Evolutionary conservation across 2,329 filamentous ascomycete genomes (phyloP).

Genomic region (Elsinoe necatrix): DNA sequence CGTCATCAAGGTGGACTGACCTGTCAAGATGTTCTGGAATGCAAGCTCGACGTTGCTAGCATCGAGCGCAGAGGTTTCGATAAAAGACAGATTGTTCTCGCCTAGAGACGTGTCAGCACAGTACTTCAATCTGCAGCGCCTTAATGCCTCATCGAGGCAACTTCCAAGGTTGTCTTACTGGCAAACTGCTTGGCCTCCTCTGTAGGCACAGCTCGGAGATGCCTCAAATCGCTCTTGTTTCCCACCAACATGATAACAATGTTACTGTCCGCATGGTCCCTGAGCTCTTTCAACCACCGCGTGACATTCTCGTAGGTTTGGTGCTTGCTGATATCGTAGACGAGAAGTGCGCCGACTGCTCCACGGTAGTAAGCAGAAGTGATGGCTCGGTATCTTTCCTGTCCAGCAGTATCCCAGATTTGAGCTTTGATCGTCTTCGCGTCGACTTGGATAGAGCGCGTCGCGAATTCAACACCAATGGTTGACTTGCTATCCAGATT

Average conservation of each 20-base stretch:
- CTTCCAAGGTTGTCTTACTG: conserved; percentile 49
- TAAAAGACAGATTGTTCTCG: conserved; percentile 97
- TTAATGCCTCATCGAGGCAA: background rate
- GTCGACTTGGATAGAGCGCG: conserved; percentile 96
- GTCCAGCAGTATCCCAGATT: conserved; percentile 99
- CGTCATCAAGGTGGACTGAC: conserved; percentile 29
- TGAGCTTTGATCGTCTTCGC: conserved; percentile 99
- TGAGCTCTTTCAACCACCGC: conserved; percentile 96
- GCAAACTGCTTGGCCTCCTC: conserved; percentile 98
- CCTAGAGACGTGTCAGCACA: conserved; percentile 43
- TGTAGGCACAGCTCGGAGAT: conserved; percentile 90
- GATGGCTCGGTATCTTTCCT: conserved; percentile 98
- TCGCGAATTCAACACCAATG: conserved; percentile 98
- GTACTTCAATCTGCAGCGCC: background rate
- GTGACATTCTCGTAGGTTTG: conserved; percentile 99
- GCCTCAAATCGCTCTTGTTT: conserved; percentile 99
- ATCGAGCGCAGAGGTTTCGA: conserved; percentile 96
- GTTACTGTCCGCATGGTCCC: conserved; percentile 96
- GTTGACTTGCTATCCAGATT: conserved; percentile 99
- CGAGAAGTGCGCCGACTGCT: conserved; percentile 90
- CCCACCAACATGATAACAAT: conserved; percentile 99
- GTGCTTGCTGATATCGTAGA: conserved; percentile 99
- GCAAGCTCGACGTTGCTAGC: conserved; percentile 98
- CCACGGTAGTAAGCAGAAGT: conserved; percentile 98
- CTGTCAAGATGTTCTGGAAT: conserved; percentile 98